Percentiles rank a stretch among this genome's conserved stretches.
Evolutionary conservation across 495 filamentous ascomycete genomes (phyloP).

Genomic region (Filosporella fistucella): DNA sequence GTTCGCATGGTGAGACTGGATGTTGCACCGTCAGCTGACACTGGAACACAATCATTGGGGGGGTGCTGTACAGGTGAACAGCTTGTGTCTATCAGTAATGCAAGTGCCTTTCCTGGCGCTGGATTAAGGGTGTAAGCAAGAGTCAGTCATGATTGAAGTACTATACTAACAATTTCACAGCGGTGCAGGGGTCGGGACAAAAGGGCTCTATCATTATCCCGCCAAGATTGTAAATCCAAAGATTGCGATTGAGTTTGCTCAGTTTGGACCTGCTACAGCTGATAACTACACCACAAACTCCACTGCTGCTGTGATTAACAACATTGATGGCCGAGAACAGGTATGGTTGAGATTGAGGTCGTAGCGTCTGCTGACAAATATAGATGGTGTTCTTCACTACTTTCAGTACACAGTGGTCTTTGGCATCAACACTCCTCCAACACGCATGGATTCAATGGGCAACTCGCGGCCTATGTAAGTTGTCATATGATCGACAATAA

Average conservation of each 20-base stretch:
- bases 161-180: background rate
- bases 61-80: conserved; percentile 51
- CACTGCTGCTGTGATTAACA: conserved; percentile 59
- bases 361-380: conserved; percentile 20
- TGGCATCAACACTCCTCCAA: conserved; percentile 49
- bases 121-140: conserved; percentile 38
- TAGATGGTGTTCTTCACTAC: conserved; percentile 59
- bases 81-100: conserved; percentile 43
- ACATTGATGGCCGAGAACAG: conserved; percentile 42
- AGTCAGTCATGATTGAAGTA: background rate
- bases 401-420: conserved; percentile 51
- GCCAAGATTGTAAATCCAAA: conserved; percentile 47
- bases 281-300: conserved; percentile 20
- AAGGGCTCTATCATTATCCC: conserved; percentile 53
- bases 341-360: background rate
- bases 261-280: conserved; percentile 34
- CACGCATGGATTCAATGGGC: conserved; percentile 61
- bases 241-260: conserved; percentile 48
- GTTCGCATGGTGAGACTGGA: conserved; percentile 59
- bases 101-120: conserved; percentile 42
- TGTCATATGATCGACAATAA: background rate
- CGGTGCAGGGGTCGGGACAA: conserved; percentile 39
- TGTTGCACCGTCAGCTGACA: conserved; percentile 49
- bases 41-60: conserved; percentile 32
- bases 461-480: conserved; percentile 43